phyloP scores from a whole-genome alignment of 129 eudicot species.

The Chrysanthemum makinoi region DNA sequence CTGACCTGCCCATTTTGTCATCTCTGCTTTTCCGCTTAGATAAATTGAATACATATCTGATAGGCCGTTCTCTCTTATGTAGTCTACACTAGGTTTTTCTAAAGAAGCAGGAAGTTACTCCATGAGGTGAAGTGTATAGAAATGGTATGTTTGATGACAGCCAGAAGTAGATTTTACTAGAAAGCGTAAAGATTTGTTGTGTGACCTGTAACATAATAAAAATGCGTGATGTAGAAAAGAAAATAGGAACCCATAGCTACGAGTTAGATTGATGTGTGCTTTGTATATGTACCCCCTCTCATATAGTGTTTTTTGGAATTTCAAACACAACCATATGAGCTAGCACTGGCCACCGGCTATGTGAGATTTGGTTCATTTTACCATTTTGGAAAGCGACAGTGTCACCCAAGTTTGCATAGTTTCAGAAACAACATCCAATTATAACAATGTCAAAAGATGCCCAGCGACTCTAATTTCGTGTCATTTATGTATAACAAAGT shows the following conservation, averaged over 20 bases:
- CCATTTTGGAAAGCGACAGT: not conserved
- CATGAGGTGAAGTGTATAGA: slow-evolving; percentile 36
- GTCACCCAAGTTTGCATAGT: too few species aligned
- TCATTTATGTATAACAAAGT: too few species aligned
- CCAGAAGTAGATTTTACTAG: slow-evolving; percentile 27
- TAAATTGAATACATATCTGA: not conserved
- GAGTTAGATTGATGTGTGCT: slow-evolving; percentile 16
- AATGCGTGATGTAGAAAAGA: slow-evolving; percentile 25
- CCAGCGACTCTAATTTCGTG: too few species aligned
- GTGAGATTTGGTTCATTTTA: not conserved
- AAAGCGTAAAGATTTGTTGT: slow-evolving; percentile 23
- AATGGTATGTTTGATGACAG: slow-evolving; percentile 23
- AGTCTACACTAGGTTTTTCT: slow-evolving; percentile 33
- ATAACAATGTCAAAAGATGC: too few species aligned
- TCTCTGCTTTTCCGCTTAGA: not conserved
- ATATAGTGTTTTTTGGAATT: slow-evolving; percentile 9
- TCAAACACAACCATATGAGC: slow-evolving; percentile 30
- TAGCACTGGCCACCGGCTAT: not conserved
- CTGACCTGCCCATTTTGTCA: not conserved
- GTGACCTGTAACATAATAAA: slow-evolving; percentile 29
- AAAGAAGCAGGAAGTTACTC: slow-evolving; percentile 26
- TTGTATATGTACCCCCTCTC: slow-evolving; percentile 8
- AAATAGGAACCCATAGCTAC: slow-evolving; percentile 12
- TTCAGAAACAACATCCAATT: too few species aligned
- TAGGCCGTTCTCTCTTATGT: slow-evolving; percentile 10